Conservation (phyloP, 805 yeast genomes). For the Blastobotrys americana region DNA sequence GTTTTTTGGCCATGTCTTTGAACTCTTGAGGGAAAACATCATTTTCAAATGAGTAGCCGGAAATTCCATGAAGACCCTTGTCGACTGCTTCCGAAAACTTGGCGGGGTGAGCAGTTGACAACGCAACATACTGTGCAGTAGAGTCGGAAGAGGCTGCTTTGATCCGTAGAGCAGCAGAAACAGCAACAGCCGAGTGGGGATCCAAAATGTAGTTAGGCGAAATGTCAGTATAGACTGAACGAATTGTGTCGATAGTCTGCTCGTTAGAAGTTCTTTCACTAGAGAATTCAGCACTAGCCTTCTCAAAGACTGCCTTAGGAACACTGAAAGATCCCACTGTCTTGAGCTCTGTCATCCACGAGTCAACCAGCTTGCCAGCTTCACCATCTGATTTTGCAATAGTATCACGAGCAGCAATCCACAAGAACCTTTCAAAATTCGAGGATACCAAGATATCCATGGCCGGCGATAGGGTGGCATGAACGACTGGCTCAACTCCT, state of each 20-base stretch:
- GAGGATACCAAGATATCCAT: conserved; percentile 96
- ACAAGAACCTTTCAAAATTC: conserved; percentile 90
- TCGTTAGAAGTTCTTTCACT: conserved; percentile 75
- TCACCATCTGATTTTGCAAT: conserved; percentile 47
- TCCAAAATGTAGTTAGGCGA: conserved; percentile 72
- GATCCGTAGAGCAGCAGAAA: conserved; percentile 65
- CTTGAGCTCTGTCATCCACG: conserved; percentile 77
- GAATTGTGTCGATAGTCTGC: conserved; percentile 76
- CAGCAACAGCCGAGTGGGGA: conserved; percentile 96
- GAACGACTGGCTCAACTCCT: conserved; percentile 52
- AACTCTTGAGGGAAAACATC: conserved; percentile 88
- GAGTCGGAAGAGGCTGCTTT: conserved; percentile 41
- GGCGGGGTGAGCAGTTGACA: conserved; percentile 98
- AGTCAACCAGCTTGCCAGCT: conserved; percentile 66
- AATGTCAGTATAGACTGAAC: conserved; percentile 51
- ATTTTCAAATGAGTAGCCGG: conserved; percentile 75
- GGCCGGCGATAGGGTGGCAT: conserved; percentile 92
- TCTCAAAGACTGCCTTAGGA: conserved; percentile 52
- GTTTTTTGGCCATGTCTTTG: conserved; percentile 58
- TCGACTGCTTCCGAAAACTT: conserved; percentile 96
- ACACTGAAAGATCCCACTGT: conserved; percentile 69
- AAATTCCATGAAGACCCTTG: conserved; percentile 56
- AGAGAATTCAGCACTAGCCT: conserved; percentile 63
- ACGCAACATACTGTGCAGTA: conserved; percentile 46
- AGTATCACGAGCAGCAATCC: conserved; percentile 83